Base-by-base conservation (phyloP, 140 eudicot species). In the Anethum foeniculum region DNA sequence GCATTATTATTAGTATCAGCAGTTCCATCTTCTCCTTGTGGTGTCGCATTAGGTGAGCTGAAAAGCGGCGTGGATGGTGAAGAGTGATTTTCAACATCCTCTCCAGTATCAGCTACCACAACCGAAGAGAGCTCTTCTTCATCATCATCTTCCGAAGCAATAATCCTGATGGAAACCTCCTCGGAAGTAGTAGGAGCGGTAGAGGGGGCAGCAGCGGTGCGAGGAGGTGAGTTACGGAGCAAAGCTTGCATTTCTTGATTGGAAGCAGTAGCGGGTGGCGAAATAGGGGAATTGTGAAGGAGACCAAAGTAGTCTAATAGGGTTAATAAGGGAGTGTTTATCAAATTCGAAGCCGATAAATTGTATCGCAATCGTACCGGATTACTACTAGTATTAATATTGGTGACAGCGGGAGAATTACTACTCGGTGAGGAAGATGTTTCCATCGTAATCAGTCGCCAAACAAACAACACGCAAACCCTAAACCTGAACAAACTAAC, bases 141-240 rank as follows among this genome's bases (percentile, higher is more conserved):
- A 38, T 54, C 86, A 18, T 69, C 84, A 25, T 86, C 69, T 25
- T 62, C 71, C 2, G 71, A 27, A 62, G 71, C 71, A 81, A 77
- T 76, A 71, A 87, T 87, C 79, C 88, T 87, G 28, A 87, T 87
- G 7, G 88, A 82, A 62, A 87, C 86, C 76, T 84, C 86, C 84
- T 84, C 86, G 9, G 62, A 39, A n/a, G 47, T 47, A 47, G 52
- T 13, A 47, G 18, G 2, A 46, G 64, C 6, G 27, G 69, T n/a
- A n/a, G 47, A 41, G 19, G 49, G 51, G 25, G 41, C 39, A 67
- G 75, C 71, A 36, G 72, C 16, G 19, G 54, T 41, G 41, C 32
- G n/a, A 43, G 79, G n/a, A 6, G 67, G 38, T 5, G 43, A 84
- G 43, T 82, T 83, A 77, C 32, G 34, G 30, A 14, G 44, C 18